Base-by-base conservation (phyloP, 208 protist genomes). In the Crithidia fasciculata region DNA sequence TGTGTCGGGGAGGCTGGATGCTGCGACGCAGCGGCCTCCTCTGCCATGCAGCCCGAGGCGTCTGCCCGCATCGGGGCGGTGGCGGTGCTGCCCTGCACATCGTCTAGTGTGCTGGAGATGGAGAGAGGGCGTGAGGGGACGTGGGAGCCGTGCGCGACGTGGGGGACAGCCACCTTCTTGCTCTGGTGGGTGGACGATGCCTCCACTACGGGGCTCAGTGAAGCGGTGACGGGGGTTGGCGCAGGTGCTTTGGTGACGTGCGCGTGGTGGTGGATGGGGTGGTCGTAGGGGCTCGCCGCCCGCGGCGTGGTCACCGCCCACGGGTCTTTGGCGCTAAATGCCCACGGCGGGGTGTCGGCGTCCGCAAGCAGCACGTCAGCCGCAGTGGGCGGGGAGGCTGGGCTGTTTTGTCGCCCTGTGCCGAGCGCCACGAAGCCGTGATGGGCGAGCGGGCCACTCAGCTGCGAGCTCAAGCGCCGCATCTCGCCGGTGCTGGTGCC, bases 401-500 rank as follows among this genome's bases (percentile, higher is more conserved):
- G 28, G 28, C 28, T 28, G 28, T 28, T 28, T 28, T 28, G 28
- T 28, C 28, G 28, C 28, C 28, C 28, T 28, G 28, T 28, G 28
- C 28, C 28, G 28, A 28, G 28, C 28, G 28, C 28, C 28, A 54
- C 41, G 43, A 7, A 19, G 10, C 3, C 37, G 62, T 57, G 28
- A 45, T 45, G 10, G 49, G 47, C 15, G 40, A 56, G 49, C 28
- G 62, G 47, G 6, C 12, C 62, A 19, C 62, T 56, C 15, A 56
- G 62, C 62, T 68, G 62, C 62, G 62, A 68, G 62, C 62, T 56
- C 28, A 15, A 18, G 4, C 19, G 44, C 5, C 37, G 45, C 12
- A 16, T 13, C 43, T 7, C 19, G 3, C 43, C 61, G 37, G 12
- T 39, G 10, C 61, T 9, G 18, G 9, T 5, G 39, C 57, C 8